A percentile compares a stretch with the other conserved stretches of the same genome.
These are phyloP conservation scores for Aspergillus fructus DNA, from an alignment of 2,329 filamentous ascomycete genomes.

Conservation along the genomic window DNA sequence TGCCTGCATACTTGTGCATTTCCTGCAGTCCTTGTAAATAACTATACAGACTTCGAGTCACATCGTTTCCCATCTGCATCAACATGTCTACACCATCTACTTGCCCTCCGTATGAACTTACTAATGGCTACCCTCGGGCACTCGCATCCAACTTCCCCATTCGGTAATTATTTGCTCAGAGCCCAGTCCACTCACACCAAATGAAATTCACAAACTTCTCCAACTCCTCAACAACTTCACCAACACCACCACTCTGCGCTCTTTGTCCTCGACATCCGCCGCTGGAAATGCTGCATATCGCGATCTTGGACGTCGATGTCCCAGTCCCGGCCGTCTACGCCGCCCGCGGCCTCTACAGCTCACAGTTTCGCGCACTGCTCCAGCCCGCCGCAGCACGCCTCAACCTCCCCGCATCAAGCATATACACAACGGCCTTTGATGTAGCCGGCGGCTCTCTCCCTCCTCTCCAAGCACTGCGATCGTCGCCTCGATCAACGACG, in stretches of 20 bases:
- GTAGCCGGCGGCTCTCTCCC: slow-evolving; percentile 30
- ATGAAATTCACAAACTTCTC: not conserved
- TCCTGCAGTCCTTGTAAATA: not conserved
- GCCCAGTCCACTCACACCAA: too few species aligned
- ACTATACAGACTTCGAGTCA: not conserved
- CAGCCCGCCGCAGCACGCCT: slow-evolving; percentile 30
- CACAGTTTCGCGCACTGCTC: slow-evolving; percentile 35
- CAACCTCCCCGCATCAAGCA: slow-evolving; percentile 14
- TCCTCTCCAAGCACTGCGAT: slow-evolving; percentile 25
- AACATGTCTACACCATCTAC: not conserved
- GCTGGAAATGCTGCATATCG: slow-evolving; percentile 30
- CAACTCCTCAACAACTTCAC: not conserved
- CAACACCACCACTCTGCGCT: not conserved
- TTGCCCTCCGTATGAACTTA: not conserved
- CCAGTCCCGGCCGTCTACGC: slow-evolving; percentile 33
- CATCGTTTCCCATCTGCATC: not conserved
- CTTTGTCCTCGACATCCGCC: not conserved
- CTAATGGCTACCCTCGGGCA: not conserved
- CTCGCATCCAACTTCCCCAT: slow-evolving; percentile 11
- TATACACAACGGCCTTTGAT: slow-evolving; percentile 36
- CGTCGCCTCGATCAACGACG: not conserved
- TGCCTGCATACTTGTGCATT: not conserved
- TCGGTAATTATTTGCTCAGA: slow-evolving; percentile 7
- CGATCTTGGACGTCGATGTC: slow-evolving; percentile 38
- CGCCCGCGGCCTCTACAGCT: slow-evolving; percentile 35